Evolutionary conservation across 352 stramenopile genomes (phyloP), one percentile per base, ranked within the genome.

Genomic region (Globisporangium parvum): DNA sequence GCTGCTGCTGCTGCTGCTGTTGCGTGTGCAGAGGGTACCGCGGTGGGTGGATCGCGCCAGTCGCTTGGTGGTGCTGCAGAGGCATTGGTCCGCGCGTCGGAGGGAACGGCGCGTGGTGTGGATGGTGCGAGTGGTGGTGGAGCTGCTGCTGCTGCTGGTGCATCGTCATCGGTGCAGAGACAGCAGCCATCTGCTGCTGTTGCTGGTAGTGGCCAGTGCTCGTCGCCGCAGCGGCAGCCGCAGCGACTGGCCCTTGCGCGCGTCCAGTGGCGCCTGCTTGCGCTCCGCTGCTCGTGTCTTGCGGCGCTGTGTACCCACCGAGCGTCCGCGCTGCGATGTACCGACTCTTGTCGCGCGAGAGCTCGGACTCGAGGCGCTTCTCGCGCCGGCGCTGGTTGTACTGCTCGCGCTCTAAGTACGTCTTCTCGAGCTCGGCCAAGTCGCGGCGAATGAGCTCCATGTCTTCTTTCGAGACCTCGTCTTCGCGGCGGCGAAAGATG

Each of bases 361-460:
- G 67, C 57, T 95, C 82, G 31, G 74, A 89, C 60, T 95, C 81
- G 49, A 91, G 74, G 9, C 84, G 72, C 69, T 93, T 91, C 64
- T 93, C 77, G n/a, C 77, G 76, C 66, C 96, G 66, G 70, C 88
- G 70, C 76, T 94, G 86, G 73, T 98, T 98, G 40, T 93, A 97
- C 62, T 98, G 90, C 55, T 97, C 93, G 12, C 96, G 68, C 61
- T 99, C 92, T 31, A 99, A 70, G 65, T 99, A 99, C 28, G 89
- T 95, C 33, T 96, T 91, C 71, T 99, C 96, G 2, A 98, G 73
- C 59, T 98, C 90, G 0, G 81, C 82, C 4, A 95, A 66, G 23
- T 93, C 81, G 31, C 80, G 78, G 1, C 81, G 76, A 47, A 90
- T 95, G 11, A 52, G 67, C 55, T 91, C 80, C 67, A 91, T 78